Evolutionary conservation across 2,329 filamentous ascomycete genomes (phyloP).

Genomic region (Furcasterigmium sp.): DNA sequence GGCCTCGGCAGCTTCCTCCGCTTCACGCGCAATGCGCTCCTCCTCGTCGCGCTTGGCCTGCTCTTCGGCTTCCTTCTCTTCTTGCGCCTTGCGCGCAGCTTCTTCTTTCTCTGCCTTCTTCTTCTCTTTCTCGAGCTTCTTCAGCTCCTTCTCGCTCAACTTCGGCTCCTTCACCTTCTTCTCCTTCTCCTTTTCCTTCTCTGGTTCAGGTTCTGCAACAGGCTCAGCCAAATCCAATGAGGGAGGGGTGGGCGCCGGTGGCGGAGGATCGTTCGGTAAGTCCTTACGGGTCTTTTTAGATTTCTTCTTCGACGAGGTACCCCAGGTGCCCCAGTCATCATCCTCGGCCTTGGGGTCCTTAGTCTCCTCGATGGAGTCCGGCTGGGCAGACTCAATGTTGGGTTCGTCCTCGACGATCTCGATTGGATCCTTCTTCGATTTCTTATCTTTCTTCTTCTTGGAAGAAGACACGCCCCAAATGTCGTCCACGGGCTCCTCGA

Average conservation of each 20-base stretch:
- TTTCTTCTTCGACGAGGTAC: constrained; percentile 34
- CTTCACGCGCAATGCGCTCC: constrained; percentile 21
- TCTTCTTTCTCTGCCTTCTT: constrained; percentile 34
- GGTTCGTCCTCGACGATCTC: constrained; percentile 38
- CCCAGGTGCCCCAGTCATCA: constrained; percentile 34
- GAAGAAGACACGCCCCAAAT: constrained; percentile 27
- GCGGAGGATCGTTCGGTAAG: constrained; percentile 34
- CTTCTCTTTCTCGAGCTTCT: constrained; percentile 45
- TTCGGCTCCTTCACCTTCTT: constrained; percentile 38
- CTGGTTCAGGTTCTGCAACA: constrained; percentile 29
- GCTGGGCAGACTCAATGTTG: constrained; percentile 39
- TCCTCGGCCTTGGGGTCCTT: constrained; percentile 38
- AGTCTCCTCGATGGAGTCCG: constrained; percentile 38
- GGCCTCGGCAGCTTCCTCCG: constrained; percentile 21
- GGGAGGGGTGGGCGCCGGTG: constrained; percentile 43
- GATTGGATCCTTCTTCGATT: constrained; percentile 39
- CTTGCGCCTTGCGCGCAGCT: constrained; percentile 36
- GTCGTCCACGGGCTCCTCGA: constrained; percentile 38
- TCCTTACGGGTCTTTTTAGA: constrained; percentile 34
- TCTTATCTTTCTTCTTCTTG: constrained; percentile 46
- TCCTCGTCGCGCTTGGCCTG: constrained; percentile 19
- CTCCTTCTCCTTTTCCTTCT: constrained; percentile 34
- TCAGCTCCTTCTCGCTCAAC: constrained; percentile 43
- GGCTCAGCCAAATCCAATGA: constrained; percentile 38
- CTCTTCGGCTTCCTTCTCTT: constrained; percentile 22